Evolutionary conservation across 306 rosid genomes (phyloP).

Genomic region (Glycine soja): DNA sequence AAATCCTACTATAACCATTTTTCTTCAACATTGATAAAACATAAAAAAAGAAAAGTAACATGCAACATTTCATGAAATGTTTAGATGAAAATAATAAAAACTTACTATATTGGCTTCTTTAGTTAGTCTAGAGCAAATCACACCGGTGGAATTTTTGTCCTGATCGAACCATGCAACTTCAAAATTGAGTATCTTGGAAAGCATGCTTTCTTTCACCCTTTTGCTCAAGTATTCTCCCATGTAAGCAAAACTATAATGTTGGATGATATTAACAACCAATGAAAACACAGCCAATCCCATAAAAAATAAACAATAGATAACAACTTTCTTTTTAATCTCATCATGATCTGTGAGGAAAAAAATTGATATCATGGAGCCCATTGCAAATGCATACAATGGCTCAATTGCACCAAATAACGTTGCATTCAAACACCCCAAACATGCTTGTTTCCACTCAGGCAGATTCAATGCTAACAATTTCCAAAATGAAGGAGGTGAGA

Average conservation of each 20-base stretch:
- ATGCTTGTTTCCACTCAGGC: background rate
- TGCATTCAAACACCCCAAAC: background rate
- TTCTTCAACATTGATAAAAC: background rate
- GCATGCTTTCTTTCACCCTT: conserved; percentile 1
- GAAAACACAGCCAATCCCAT: background rate
- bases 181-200: conserved; percentile 3
- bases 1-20: no score
- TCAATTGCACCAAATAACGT: background rate
- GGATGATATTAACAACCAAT: background rate
- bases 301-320: background rate
- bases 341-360: background rate
- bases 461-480: background rate
- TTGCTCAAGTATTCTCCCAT: conserved; percentile 9
- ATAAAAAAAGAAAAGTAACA: background rate
- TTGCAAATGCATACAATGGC: background rate
- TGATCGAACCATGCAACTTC: background rate
- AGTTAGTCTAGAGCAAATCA: background rate
- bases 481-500: background rate
- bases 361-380: background rate
- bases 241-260: background rate
- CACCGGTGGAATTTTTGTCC: background rate
- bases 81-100: background rate
- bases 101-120: background rate
- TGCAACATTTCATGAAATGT: background rate
- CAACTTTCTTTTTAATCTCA: background rate